phyloP scores from a whole-genome alignment of 2,329 filamentous ascomycete species.

The Nigrospora sphaerica region DNA sequence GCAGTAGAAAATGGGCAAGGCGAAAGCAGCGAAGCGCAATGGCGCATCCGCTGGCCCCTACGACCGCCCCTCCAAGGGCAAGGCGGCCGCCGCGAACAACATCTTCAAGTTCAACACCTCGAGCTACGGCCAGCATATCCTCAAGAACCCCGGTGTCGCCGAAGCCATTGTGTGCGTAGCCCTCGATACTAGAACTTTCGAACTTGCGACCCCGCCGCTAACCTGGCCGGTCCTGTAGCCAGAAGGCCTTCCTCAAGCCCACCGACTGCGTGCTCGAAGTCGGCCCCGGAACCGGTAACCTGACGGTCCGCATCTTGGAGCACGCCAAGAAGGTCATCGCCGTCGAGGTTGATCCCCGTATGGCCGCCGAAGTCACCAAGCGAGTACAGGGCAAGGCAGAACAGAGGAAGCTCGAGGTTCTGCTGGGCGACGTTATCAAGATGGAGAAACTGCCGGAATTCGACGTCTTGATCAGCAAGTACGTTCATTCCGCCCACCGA shows the following conservation, averaged over 20 bases:
- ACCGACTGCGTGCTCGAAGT: constrained; percentile 84
- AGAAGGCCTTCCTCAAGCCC: constrained; percentile 85
- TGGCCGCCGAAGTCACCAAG: constrained; percentile 93
- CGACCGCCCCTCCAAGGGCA: constrained; percentile 27
- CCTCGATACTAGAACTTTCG: too few relatives aligned
- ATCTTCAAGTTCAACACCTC: constrained; percentile 95
- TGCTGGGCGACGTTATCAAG: constrained; percentile 81
- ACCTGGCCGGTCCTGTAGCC: constrained; percentile 9
- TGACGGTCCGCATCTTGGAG: constrained; percentile 84
- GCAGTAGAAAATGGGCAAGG: constrained; percentile 30
- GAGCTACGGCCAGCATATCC: constrained; percentile 80
- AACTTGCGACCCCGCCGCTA: too few relatives aligned
- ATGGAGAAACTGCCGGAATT: constrained; percentile 53
- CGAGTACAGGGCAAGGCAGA: constrained; percentile 85
- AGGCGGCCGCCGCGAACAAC: constrained; percentile 51
- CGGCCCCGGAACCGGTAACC: constrained; percentile 72
- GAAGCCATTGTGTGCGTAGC: constrained; percentile 41
- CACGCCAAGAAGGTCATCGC: constrained; percentile 75
- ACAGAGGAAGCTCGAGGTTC: constrained; percentile 76
- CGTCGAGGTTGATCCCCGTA: constrained; percentile 90
- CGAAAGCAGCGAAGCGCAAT: constrained; percentile 28
- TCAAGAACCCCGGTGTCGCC: constrained; percentile 85
- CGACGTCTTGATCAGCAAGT: constrained; percentile 70
- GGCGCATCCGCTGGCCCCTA: constrained; percentile 29
- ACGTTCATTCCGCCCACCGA: too few relatives aligned